Evolutionary conservation across 2,329 filamentous ascomycete genomes (phyloP).

Genomic region (Penicillium sp.): DNA sequence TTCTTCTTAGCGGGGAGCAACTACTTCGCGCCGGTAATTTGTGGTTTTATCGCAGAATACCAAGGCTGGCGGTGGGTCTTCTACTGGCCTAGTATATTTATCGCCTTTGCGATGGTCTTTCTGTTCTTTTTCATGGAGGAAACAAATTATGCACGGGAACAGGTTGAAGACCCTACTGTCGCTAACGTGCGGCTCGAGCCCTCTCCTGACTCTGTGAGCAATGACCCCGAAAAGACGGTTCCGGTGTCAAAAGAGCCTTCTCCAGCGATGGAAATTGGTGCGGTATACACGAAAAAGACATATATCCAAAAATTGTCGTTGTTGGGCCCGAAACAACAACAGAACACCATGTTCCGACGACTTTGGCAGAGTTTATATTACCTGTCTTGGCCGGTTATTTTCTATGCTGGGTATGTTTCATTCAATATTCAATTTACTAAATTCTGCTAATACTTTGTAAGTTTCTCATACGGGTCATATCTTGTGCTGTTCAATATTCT

Average conservation of each 20-base stretch:
- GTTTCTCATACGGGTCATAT: slow-evolving; percentile 46
- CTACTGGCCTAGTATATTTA: slow-evolving; percentile 59
- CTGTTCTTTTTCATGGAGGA: slow-evolving; percentile 62
- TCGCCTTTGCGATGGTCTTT: slow-evolving; percentile 50
- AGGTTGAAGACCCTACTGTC: slow-evolving; percentile 13
- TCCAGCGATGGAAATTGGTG: slow-evolving; percentile 18
- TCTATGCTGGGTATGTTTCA: slow-evolving; percentile 39
- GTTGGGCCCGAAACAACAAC: slow-evolving; percentile 29
- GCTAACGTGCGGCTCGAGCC: slow-evolving; percentile 8
- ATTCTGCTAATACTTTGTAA: slow-evolving; percentile 14
- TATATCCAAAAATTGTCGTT: slow-evolving; percentile 40
- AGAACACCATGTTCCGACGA: slow-evolving; percentile 40
- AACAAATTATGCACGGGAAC: slow-evolving; percentile 52
- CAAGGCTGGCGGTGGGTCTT: slow-evolving; percentile 55
- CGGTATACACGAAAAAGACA: slow-evolving; percentile 34
- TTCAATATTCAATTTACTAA: background rate
- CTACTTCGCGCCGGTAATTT: slow-evolving; percentile 51
- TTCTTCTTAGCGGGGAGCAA: slow-evolving; percentile 48
- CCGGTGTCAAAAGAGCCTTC: slow-evolving; percentile 8
- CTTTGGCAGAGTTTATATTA: slow-evolving; percentile 39
- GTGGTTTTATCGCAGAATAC: slow-evolving; percentile 52
- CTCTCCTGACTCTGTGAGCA: slow-evolving; percentile 14
- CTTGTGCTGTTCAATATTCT: slow-evolving; percentile 47
- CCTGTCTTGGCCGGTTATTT: slow-evolving; percentile 44
- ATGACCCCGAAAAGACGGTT: slow-evolving; percentile 24